These are phyloP conservation scores for Oryza rufipogon DNA, from an alignment of 176 grass and related monocot genomes.

Conservation along the genomic window DNA sequence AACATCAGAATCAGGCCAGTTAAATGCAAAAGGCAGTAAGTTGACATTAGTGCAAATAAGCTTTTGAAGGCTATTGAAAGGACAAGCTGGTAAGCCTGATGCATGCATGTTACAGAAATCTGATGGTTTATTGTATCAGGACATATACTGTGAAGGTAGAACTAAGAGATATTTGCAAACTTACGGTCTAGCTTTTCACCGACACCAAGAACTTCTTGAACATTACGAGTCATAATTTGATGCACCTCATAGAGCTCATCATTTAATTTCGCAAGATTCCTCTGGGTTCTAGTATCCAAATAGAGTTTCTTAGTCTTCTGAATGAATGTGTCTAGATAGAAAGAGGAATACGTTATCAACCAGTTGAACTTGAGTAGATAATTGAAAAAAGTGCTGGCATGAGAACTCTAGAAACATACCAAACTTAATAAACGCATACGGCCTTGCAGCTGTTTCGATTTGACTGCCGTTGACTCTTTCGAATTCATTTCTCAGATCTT, in stretches of 20 bases:
- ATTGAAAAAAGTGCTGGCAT: slow-evolving; percentile 24
- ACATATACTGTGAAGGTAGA: slow-evolving; percentile 10
- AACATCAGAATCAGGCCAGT: background rate
- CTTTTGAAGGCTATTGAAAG: background rate
- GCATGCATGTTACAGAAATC: slow-evolving; percentile 5
- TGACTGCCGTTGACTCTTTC: slow-evolving; percentile 90
- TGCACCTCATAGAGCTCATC: slow-evolving; percentile 98
- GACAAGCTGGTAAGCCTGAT: background rate
- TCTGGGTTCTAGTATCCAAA: slow-evolving; percentile 94
- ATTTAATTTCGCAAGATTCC: slow-evolving; percentile 90
- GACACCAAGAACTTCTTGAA: slow-evolving; percentile 98
- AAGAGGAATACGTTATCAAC: slow-evolving; percentile 33
- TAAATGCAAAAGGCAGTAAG: background rate
- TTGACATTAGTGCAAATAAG: background rate
- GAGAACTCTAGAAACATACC: slow-evolving; percentile 54
- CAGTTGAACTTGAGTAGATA: background rate
- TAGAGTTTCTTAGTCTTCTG: slow-evolving; percentile 99
- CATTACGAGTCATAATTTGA: slow-evolving; percentile 97
- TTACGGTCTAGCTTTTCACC: slow-evolving; percentile 97
- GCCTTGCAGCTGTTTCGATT: slow-evolving; percentile 96
- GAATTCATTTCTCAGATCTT: slow-evolving; percentile 98
- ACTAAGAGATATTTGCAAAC: slow-evolving; percentile 31
- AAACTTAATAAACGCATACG: slow-evolving; percentile 98
- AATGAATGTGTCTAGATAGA: slow-evolving; percentile 83
- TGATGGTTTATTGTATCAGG: background rate